phyloP scores from a whole-genome alignment of 306 rosid genomes.

The Lagenaria siceraria region DNA sequence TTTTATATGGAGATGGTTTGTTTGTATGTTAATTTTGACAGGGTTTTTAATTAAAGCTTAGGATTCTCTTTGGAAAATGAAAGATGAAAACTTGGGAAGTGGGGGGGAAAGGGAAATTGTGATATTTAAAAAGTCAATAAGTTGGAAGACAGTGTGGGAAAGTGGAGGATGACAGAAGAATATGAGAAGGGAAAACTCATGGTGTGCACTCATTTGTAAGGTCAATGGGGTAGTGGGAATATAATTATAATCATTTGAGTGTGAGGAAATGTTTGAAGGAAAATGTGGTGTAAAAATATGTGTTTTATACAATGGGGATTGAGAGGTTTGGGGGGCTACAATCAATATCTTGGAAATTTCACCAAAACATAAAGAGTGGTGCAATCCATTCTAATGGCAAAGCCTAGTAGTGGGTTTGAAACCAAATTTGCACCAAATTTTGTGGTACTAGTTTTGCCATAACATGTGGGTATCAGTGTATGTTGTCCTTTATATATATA shows the following conservation, averaged over 20 bases:
- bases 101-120: not conserved
- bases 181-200: not conserved
- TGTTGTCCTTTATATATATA: no score
- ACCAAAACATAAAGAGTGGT: not conserved
- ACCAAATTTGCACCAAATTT: not conserved
- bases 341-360: not conserved
- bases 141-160: slow-evolving; percentile 9
- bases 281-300: not conserved
- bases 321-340: not conserved
- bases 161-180: slow-evolving; percentile 5
- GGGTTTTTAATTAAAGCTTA: not conserved
- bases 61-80: not conserved
- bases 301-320: not conserved
- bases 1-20: not conserved
- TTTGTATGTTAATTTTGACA: not conserved
- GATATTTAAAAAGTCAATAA: not conserved
- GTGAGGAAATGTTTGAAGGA: not conserved
- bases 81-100: not conserved
- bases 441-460: not conserved
- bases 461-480: not conserved
- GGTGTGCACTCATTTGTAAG: not conserved
- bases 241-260: not conserved
- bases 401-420: not conserved
- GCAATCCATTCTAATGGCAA: not conserved
- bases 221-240: slow-evolving; percentile 4